Percentiles rank a stretch among this genome's conserved stretches.
Conservation (phyloP, 139 green algal species). For the Chlorella vulgaris region DNA sequence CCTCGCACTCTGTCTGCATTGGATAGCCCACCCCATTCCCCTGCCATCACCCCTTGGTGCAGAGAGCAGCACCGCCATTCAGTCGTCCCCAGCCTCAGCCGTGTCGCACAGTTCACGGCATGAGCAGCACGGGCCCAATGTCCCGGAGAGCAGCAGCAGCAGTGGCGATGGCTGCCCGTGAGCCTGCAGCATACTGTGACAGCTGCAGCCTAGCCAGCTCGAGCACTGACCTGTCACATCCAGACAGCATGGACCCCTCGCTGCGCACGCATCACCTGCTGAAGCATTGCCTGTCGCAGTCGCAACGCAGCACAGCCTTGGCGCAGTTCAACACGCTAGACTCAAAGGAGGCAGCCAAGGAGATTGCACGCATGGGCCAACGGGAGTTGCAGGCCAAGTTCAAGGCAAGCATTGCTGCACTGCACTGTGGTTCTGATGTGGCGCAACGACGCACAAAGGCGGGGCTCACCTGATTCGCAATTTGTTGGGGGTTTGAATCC, state of each 20-base stretch:
- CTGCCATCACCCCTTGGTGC: no score
- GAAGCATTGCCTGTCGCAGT: constrained; percentile 48
- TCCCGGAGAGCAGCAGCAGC: not conserved
- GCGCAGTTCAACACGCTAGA: constrained; percentile 46
- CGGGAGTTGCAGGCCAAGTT: constrained; percentile 55
- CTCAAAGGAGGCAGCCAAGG: constrained; percentile 46
- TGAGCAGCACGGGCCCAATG: not conserved
- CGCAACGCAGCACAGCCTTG: constrained; percentile 32
- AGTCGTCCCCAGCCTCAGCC: no score
- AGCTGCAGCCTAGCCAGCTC: constrained; percentile 1
- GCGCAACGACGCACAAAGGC: no score
- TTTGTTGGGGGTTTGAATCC: no score
- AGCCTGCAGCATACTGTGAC: not conserved
- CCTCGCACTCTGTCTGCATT: no score
- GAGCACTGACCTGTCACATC: not conserved
- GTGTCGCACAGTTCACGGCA: no score
- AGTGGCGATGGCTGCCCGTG: no score
- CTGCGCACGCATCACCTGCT: constrained; percentile 51
- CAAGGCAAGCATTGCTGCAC: constrained; percentile 12
- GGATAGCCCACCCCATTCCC: no score
- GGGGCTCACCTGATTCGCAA: no score
- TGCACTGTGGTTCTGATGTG: no score
- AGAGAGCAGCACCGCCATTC: no score
- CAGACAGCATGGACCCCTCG: not conserved
- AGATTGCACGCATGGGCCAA: constrained; percentile 55